Evolutionary conservation across 2,329 filamentous ascomycete genomes (phyloP).

Genomic region (Cladosporium sp.): DNA sequence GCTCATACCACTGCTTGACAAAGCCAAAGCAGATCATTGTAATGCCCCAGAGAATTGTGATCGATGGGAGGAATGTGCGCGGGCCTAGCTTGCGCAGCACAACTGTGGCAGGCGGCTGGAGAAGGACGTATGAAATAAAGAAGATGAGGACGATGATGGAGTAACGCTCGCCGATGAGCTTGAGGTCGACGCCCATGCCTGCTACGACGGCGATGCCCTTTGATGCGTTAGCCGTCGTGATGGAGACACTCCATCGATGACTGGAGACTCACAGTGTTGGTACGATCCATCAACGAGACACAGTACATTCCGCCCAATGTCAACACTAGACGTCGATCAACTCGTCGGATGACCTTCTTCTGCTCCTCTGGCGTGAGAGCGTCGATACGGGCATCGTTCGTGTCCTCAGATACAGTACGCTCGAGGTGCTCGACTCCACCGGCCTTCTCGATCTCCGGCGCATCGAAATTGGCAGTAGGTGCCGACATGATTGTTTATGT

Average conservation of each 20-base stretch:
- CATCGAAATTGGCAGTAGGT: neutral
- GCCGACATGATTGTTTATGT: slow-evolving; percentile 2
- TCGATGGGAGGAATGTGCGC: slow-evolving; percentile 31
- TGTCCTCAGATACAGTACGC: slow-evolving; percentile 23
- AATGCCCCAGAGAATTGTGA: slow-evolving; percentile 54
- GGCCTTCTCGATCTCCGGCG: slow-evolving; percentile 22
- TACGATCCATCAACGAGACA: slow-evolving; percentile 34
- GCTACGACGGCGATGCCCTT: slow-evolving; percentile 33
- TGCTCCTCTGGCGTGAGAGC: slow-evolving; percentile 58
- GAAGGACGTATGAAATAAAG: slow-evolving; percentile 68
- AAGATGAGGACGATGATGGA: slow-evolving; percentile 61
- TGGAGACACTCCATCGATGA: neutral
- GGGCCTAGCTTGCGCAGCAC: slow-evolving; percentile 62
- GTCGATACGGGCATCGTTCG: slow-evolving; percentile 28
- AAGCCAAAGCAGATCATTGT: slow-evolving; percentile 65
- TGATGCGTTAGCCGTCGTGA: slow-evolving; percentile 14
- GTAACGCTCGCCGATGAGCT: slow-evolving; percentile 27
- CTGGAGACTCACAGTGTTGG: slow-evolving; percentile 6
- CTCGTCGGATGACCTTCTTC: slow-evolving; percentile 61
- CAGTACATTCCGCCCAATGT: slow-evolving; percentile 41
- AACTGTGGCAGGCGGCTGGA: slow-evolving; percentile 68
- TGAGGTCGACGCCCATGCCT: slow-evolving; percentile 32
- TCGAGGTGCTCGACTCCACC: slow-evolving; percentile 19
- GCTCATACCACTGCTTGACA: slow-evolving; percentile 46
- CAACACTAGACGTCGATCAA: slow-evolving; percentile 57